Conservation (phyloP, 441 rosid genomes). For the Jatropha multifida region DNA sequence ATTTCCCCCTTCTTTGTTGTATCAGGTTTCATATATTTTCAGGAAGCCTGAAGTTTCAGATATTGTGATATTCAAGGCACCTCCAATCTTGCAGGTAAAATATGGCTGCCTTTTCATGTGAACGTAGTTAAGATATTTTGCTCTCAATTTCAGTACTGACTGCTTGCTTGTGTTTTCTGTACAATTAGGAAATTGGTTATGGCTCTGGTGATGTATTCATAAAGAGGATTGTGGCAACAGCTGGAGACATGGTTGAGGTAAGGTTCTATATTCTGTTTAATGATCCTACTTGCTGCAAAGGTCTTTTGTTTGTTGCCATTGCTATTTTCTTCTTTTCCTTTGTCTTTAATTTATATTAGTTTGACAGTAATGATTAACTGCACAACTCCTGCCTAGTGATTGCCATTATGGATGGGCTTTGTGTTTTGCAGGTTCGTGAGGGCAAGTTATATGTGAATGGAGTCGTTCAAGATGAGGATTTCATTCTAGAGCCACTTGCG, state of each 20-base stretch:
- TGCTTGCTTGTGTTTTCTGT: constrained; percentile 14
- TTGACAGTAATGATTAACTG: not conserved
- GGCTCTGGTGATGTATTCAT: constrained; percentile 87
- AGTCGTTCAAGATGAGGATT: constrained; percentile 61
- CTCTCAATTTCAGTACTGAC: constrained; percentile 17
- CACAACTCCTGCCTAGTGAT: not conserved
- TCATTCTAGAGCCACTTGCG: constrained; percentile 72
- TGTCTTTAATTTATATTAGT: not conserved
- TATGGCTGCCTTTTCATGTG: not conserved
- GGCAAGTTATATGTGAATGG: constrained; percentile 88
- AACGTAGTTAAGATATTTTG: not conserved
- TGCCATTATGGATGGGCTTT: not conserved
- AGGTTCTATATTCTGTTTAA: constrained; percentile 23
- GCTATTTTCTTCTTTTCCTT: not conserved
- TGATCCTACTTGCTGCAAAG: constrained; percentile 17
- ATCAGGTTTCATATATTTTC: constrained; percentile 77
- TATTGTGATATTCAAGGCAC: constrained; percentile 89
- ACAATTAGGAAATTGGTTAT: constrained; percentile 67
- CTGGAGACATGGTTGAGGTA: constrained; percentile 87
- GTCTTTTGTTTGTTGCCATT: constrained; percentile 11
- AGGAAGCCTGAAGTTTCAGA: constrained; percentile 94
- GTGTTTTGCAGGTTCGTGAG: constrained; percentile 51
- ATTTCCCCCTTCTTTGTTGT: constrained; percentile 17
- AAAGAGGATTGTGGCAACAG: constrained; percentile 86
- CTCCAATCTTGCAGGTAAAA: constrained; percentile 74